phyloP scores from a whole-genome alignment of 2,329 filamentous ascomycete species.

The Geosmithia morbida region DNA sequence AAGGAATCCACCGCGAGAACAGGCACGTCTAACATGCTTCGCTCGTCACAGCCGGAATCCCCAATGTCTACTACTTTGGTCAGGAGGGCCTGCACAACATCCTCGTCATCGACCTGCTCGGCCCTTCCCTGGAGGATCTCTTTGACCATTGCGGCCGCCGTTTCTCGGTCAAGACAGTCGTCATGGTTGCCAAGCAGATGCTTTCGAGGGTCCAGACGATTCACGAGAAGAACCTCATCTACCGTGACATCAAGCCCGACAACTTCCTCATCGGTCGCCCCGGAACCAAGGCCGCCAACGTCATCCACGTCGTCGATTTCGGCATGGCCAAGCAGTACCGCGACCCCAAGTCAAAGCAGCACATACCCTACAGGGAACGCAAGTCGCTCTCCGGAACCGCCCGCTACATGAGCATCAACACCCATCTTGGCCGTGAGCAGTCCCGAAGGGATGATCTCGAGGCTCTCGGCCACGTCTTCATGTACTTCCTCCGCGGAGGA shows the following conservation, averaged over 20 bases:
- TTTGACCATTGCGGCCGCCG: slow-evolving; percentile 95
- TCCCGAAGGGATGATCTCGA: slow-evolving; percentile 93
- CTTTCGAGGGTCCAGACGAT: slow-evolving; percentile 85
- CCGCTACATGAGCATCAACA: slow-evolving; percentile 99
- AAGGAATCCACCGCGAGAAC: not conserved
- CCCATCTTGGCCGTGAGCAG: slow-evolving; percentile 89
- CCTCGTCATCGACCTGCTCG: slow-evolving; percentile 90
- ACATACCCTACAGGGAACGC: slow-evolving; percentile 92
- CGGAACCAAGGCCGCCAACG: slow-evolving; percentile 85
- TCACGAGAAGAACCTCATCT: slow-evolving; percentile 98
- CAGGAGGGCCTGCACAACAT: slow-evolving; percentile 99
- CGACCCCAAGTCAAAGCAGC: slow-evolving; percentile 97
- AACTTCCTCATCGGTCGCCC: slow-evolving; percentile 96
- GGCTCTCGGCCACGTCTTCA: slow-evolving; percentile 63
- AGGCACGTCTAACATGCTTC: slow-evolving; percentile 6
- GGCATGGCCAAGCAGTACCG: slow-evolving; percentile 99
- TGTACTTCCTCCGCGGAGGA: slow-evolving; percentile 60
- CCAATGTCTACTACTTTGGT: slow-evolving; percentile 99
- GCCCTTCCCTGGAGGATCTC: slow-evolving; percentile 86
- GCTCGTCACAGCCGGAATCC: slow-evolving; percentile 69
- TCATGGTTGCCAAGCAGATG: slow-evolving; percentile 99
- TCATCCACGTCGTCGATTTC: slow-evolving; percentile 97
- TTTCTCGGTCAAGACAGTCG: slow-evolving; percentile 93
- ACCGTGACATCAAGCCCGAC: slow-evolving; percentile 98
- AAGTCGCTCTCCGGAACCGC: slow-evolving; percentile 95